A percentile compares a stretch with the other conserved stretches of the same genome.
phyloP scores from a whole-genome alignment of 208 protist genomes.

The Plasmodiophora brassicae region DNA sequence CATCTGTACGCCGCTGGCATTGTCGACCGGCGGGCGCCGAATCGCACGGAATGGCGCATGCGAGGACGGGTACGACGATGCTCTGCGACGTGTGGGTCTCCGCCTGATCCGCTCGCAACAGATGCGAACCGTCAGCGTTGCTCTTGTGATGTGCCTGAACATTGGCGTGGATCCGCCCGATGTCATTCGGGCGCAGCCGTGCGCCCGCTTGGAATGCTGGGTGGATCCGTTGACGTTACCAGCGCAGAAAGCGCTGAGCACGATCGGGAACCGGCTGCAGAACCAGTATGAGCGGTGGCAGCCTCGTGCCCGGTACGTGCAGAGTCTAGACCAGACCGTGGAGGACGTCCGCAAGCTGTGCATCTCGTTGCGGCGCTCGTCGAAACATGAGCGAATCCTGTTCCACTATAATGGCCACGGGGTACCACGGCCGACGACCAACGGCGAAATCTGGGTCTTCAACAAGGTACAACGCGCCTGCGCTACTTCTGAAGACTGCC shows the following conservation, averaged over 20 bases:
- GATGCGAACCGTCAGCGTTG: slow-evolving; percentile 72
- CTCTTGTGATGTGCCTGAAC: slow-evolving; percentile 90
- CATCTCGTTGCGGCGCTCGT: slow-evolving; percentile 54
- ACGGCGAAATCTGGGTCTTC: slow-evolving; percentile 97
- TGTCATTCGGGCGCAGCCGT: slow-evolving; percentile 84
- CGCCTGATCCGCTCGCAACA: slow-evolving; percentile 14
- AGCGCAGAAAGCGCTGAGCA: background rate
- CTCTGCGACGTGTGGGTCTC: background rate
- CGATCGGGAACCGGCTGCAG: slow-evolving; percentile 78
- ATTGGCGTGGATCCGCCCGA: slow-evolving; percentile 95
- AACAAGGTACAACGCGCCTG: slow-evolving; percentile 66
- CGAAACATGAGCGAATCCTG: slow-evolving; percentile 71
- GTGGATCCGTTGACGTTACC: slow-evolving; percentile 58
- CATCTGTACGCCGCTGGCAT: background rate
- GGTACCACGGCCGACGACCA: slow-evolving; percentile 88
- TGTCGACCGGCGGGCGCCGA: background rate
- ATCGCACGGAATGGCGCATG: background rate
- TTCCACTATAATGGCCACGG: slow-evolving; percentile 99
- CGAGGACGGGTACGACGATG: background rate
- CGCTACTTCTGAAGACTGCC: background rate
- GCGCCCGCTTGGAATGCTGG: slow-evolving; percentile 92
- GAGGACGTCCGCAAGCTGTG: slow-evolving; percentile 80
- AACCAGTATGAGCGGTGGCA: slow-evolving; percentile 87
- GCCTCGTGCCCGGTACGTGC: slow-evolving; percentile 68
- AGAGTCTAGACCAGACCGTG: slow-evolving; percentile 81